A percentile compares a stretch with the other conserved stretches of the same genome.
Conservation (phyloP, 2,329 filamentous ascomycete species). For the Verticillium tricorpus region DNA sequence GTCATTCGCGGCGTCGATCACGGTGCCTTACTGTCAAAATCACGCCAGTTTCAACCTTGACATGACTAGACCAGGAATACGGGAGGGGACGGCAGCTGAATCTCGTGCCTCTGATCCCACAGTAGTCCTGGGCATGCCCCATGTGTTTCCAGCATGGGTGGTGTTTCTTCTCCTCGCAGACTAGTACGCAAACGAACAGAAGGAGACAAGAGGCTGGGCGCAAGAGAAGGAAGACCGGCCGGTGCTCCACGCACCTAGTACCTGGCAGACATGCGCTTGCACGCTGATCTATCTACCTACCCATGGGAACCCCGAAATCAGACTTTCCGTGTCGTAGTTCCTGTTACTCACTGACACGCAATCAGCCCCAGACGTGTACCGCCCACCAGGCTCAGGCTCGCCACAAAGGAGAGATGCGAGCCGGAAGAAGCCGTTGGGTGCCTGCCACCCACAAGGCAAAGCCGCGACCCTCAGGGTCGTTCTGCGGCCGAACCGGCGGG, state of each 20-base stretch:
- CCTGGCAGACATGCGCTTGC: background rate
- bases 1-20: background rate
- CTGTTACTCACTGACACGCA: background rate
- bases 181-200: background rate
- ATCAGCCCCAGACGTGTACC: background rate
- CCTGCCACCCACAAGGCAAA: background rate
- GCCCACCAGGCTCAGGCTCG: background rate
- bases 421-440: background rate
- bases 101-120: background rate
- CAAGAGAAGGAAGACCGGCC: background rate
- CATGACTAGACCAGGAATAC: background rate
- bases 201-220: background rate
- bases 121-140: background rate
- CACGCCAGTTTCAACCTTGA: background rate
- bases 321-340: background rate
- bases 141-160: background rate
- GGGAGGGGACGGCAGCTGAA: background rate
- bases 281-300: background rate
- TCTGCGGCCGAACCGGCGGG: background rate
- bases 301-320: background rate
- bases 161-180: background rate
- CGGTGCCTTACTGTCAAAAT: background rate
- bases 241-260: background rate
- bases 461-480: background rate
- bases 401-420: background rate